Conservation (phyloP, 306 rosid species). For the Castanea sativa region DNA sequence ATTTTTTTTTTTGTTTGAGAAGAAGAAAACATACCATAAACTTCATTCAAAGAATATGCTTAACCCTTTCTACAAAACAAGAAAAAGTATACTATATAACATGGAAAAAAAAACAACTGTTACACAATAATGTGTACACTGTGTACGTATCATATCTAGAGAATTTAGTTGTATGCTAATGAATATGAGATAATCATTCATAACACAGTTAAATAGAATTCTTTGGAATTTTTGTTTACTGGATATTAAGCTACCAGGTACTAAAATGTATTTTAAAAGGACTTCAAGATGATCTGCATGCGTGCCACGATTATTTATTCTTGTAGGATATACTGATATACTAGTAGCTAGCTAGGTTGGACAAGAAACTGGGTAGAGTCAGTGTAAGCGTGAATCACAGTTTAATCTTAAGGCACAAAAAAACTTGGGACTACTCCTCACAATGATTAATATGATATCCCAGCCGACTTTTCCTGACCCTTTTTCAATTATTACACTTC, state of each 20-base stretch:
- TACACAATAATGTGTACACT: no score
- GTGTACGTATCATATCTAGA: no score
- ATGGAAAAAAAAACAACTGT: no score
- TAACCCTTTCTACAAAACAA: background rate
- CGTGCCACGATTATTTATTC: constrained; percentile 21
- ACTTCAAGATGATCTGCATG: constrained; percentile 20
- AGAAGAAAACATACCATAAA: no score
- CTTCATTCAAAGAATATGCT: no score
- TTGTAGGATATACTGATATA: background rate
- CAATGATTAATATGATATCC: constrained; percentile 23
- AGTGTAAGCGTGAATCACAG: background rate
- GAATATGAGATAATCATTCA: no score
- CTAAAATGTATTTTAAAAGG: background rate
- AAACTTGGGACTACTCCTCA: background rate
- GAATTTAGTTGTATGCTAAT: no score
- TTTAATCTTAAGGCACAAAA: constrained; percentile 10
- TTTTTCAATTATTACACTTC: constrained; percentile 1
- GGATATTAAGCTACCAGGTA: background rate
- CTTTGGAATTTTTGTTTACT: constrained; percentile 1
- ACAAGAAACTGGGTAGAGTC: background rate
- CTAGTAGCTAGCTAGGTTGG: background rate
- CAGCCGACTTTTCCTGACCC: background rate
- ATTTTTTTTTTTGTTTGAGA: background rate
- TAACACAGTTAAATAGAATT: background rate
- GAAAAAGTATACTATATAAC: background rate